These are phyloP conservation scores for Elsinoe ampelina DNA, from an alignment of 2,329 filamentous ascomycete species.

Conservation along the genomic window DNA sequence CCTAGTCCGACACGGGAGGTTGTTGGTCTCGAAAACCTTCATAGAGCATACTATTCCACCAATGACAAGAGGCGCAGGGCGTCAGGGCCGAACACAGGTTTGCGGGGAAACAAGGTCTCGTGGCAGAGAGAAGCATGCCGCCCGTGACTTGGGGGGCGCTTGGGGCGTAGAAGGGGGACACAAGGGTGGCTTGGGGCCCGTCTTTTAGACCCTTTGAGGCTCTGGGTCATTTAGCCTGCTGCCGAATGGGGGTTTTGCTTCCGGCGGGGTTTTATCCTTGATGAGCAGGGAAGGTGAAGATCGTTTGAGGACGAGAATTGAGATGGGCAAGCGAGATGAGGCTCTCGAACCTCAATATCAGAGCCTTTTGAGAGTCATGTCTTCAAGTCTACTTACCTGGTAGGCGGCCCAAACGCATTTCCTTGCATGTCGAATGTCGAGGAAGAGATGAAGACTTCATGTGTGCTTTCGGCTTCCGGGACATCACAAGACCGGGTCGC, in stretches of 20 bases:
- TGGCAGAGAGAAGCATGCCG: conserved; percentile 2
- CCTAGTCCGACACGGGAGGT: conserved; percentile 7
- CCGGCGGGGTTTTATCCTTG: conserved; percentile 7
- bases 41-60: background rate
- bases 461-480: background rate
- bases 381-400: background rate
- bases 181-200: background rate
- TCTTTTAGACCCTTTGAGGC: background rate
- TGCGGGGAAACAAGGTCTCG: conserved; percentile 9
- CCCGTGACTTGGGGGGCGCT: background rate
- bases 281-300: background rate
- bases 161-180: background rate
- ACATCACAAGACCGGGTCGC: background rate
- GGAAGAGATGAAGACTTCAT: background rate
- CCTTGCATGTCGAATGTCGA: background rate
- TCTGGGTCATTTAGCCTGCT: conserved; percentile 2
- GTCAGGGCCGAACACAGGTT: background rate
- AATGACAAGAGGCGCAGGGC: conserved; percentile 1
- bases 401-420: background rate
- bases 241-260: conserved; percentile 1
- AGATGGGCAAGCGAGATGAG: conserved; percentile 2
- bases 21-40: background rate
- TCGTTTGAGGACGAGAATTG: background rate
- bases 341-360: background rate
- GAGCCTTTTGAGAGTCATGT: background rate